These are phyloP conservation scores for Oryza rufipogon DNA, from an alignment of 176 grass and related monocot species.

Conservation along the genomic window DNA sequence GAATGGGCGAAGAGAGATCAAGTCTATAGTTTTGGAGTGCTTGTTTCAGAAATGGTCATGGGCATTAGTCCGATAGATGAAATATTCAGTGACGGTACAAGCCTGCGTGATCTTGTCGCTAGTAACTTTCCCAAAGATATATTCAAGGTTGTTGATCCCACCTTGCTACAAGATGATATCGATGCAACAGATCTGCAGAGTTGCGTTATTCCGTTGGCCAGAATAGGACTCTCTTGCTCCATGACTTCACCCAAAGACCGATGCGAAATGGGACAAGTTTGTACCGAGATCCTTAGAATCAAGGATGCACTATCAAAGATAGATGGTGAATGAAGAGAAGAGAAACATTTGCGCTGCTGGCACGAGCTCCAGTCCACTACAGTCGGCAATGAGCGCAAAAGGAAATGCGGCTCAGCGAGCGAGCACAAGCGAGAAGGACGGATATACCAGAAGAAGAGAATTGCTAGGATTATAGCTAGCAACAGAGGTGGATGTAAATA, in stretches of 20 bases:
- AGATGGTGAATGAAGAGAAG: too few species aligned
- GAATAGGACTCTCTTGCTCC: slow-evolving; percentile 41
- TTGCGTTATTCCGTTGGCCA: slow-evolving; percentile 21
- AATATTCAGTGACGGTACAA: neutral
- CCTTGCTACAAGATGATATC: neutral
- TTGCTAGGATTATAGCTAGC: too few species aligned
- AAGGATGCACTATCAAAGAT: slow-evolving; percentile 9
- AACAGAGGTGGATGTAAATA: too few species aligned
- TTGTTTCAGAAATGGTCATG: slow-evolving; percentile 37
- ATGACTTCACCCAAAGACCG: slow-evolving; percentile 37
- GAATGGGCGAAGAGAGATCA: neutral
- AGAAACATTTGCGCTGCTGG: too few species aligned
- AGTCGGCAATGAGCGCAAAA: too few species aligned
- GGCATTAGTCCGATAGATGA: slow-evolving; percentile 17
- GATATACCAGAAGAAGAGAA: too few species aligned
- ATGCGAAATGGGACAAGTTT: slow-evolving; percentile 10
- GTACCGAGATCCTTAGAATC: slow-evolving; percentile 10
- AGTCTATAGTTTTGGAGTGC: slow-evolving; percentile 46
- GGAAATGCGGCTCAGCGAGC: too few species aligned
- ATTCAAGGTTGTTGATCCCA: slow-evolving; percentile 11
- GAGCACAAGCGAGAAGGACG: too few species aligned
- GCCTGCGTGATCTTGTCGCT: slow-evolving; percentile 31
- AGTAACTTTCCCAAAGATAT: neutral
- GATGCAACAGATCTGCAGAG: neutral
- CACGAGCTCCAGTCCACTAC: too few species aligned